phyloP scores from a whole-genome alignment of 2,329 filamentous ascomycete species.

The Alternaria hordeiaustralica region DNA sequence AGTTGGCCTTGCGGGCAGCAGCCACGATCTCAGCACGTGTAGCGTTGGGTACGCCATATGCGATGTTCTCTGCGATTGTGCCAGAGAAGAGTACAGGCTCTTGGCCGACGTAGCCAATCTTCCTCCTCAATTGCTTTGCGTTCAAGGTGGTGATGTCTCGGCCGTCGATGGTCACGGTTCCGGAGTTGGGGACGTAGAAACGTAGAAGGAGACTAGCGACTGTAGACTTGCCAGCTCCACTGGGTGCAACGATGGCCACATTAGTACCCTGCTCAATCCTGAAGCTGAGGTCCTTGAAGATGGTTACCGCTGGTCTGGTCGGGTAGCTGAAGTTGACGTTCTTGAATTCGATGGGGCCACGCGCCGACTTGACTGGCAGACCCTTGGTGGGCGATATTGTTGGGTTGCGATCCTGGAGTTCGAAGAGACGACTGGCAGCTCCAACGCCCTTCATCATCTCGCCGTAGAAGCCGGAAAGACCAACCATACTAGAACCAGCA shows the following conservation, averaged over 20 bases:
- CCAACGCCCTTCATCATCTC: constrained; percentile 99
- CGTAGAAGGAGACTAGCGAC: constrained; percentile 89
- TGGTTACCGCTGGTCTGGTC: constrained; percentile 86
- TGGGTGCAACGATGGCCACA: constrained; percentile 94
- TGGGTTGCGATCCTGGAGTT: constrained; percentile 88
- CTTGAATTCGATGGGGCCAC: constrained; percentile 86
- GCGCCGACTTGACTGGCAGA: constrained; percentile 77
- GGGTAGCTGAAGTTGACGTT: constrained; percentile 91
- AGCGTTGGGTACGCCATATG: constrained; percentile 84
- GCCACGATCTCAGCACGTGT: constrained; percentile 80
- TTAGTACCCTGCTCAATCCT: constrained; percentile 92
- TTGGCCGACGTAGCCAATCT: constrained; percentile 94
- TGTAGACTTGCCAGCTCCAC: constrained; percentile 94
- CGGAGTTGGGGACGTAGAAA: constrained; percentile 84
- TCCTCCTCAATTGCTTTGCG: constrained; percentile 86
- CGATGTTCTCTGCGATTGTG: constrained; percentile 85
- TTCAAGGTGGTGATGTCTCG: constrained; percentile 86
- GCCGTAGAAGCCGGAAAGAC: constrained; percentile 93
- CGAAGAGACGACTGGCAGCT: constrained; percentile 93
- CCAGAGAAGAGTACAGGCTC: constrained; percentile 93
- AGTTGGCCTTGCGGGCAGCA: constrained; percentile 91
- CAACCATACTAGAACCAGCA: constrained; percentile 85
- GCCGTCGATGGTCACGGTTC: constrained; percentile 82
- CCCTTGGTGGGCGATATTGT: constrained; percentile 89
- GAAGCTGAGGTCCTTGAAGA: constrained; percentile 89